phyloP scores from a whole-genome alignment of 352 stramenopile genomes.

The Phytophthora macrochlamydospora region DNA sequence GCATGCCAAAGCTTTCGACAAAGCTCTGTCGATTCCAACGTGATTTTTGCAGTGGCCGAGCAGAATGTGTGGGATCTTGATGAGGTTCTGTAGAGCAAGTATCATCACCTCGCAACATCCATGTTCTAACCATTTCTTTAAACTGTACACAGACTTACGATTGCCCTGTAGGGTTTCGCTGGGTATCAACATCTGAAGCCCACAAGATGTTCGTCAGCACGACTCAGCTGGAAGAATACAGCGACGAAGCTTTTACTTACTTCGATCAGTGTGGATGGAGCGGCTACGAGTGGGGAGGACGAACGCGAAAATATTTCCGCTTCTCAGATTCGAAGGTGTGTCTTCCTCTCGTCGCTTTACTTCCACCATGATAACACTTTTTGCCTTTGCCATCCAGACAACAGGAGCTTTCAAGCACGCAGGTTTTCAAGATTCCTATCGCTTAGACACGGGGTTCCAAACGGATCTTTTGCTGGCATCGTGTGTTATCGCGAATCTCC shows the following conservation, averaged over 20 bases:
- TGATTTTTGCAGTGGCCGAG: constrained; percentile 78
- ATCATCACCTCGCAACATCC: no score
- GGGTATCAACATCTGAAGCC: constrained; percentile 85
- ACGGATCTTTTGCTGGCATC: constrained; percentile 68
- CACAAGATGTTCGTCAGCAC: constrained; percentile 45
- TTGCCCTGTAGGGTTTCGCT: constrained; percentile 81
- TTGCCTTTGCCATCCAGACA: constrained; percentile 19
- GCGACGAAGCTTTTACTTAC: constrained; percentile 64
- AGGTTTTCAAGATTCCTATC: constrained; percentile 75
- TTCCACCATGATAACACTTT: background rate
- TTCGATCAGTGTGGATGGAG: constrained; percentile 88
- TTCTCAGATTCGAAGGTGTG: constrained; percentile 81
- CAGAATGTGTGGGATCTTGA: constrained; percentile 64
- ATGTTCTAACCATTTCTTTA: background rate
- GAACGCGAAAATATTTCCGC: constrained; percentile 71
- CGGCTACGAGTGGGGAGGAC: constrained; percentile 73
- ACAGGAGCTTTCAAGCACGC: constrained; percentile 88
- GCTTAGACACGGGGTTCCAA: constrained; percentile 51
- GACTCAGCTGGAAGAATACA: constrained; percentile 25
- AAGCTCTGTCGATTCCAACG: constrained; percentile 53
- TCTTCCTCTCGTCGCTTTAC: background rate
- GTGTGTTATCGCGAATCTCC: constrained; percentile 61
- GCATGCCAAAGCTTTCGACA: constrained; percentile 72
- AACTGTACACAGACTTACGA: constrained; percentile 65
- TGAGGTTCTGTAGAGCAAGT: constrained; percentile 25